Base-by-base conservation (phyloP, 2,329 filamentous ascomycete genomes). In the Ascocoryne sarcoides region DNA sequence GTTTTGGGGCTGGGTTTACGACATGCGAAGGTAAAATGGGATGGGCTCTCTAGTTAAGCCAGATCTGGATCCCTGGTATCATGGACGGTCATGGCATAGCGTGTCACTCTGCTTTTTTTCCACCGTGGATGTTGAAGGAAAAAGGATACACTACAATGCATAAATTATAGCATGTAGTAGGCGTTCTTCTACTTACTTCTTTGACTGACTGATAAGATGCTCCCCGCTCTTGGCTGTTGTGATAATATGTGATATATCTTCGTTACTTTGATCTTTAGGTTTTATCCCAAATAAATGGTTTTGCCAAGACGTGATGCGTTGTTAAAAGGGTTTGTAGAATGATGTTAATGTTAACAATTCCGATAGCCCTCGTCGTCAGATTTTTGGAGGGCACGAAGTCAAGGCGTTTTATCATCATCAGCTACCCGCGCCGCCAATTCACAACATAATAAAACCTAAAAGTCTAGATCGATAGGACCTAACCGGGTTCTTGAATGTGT, bases 151-250 rank as follows among this genome's bases (percentile, higher is more conserved):
- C 31, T 32, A 32, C 42, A 44, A 33, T 40, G 36, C 38, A 41
- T n/a, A n/a, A n/a, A n/a, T n/a, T 40, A 39, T 37, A 20, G 41
- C 43, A 48, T 49, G 44, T 51, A 48, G 46, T 48, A 51, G 50
- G 48, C 48, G 48, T 53, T 50, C 21, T 40, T 37, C 32, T 47
- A 47, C 7, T 49, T 45, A 45, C 39, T 45, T 36, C 42, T 48
- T 43, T 49, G 40, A 47, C 39, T 36, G 17, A 36, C 20, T 26
- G 23, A 26, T 12, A 7, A 26, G 12, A 26, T 26, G 23, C 23
- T 26, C 12, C 23, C 12, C 7, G 7, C 23, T 12, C 12, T 26
- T 42, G 18, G 32, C 29, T 19, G 16, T 39, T 35, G 30, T 17
- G 32, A 26, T 18, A 28, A 5, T 30, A 32, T 15, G 37, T 37